Base-by-base conservation (phyloP, 106 monocot genomes). In the Dendrobium nobile region DNA sequence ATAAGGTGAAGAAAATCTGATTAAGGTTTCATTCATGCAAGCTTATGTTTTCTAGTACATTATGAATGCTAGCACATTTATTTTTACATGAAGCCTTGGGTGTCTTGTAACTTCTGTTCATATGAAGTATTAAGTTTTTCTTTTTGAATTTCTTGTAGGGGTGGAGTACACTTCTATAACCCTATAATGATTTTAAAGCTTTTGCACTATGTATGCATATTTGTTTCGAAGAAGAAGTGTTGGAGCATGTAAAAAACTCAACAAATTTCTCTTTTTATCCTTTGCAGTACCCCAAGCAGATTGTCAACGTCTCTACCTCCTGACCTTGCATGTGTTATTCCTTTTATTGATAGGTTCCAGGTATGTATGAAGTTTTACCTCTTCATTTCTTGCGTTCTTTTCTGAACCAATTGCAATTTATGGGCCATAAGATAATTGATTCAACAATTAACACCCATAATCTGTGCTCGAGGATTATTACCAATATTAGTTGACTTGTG, bases 281-380 rank as follows among this genome's bases (percentile, higher is more conserved):
- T 33, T 15, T 95, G 85, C 90, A 99, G 99, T 44, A 99, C 95
- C 13, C 99, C 99, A 40, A 86, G 82, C 45, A 87, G 93, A 54
- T 73, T 99, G 78, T 91, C 99, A 26, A 85, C 84, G 84, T 91
- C 94, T 47, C 72, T 99, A 73, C 92, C 95, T 47, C 56, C 91
- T 9, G 99, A 99, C 54, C 93, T 99, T 78, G 85, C 99, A 77
- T 84, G 93, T 77, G 88, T 89, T 47, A 91, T 95, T 80, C 95
- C 98, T 79, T 78, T 98, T 45, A 87, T 98, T 75, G 95, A 99
- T 84, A 88, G 78, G 77, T 95, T 95, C 81, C 99, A 99, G 99
- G 99, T 98, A 76, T 31, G 48, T n/a, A n/a, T 44, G 54, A 41
- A 75, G 67, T 47, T 87, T 81, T 1, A n/a, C 9, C 41, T 75